Evolutionary conservation across 2,329 filamentous ascomycete species (phyloP).

Genomic region (Hirsutella rhossiliensis): DNA sequence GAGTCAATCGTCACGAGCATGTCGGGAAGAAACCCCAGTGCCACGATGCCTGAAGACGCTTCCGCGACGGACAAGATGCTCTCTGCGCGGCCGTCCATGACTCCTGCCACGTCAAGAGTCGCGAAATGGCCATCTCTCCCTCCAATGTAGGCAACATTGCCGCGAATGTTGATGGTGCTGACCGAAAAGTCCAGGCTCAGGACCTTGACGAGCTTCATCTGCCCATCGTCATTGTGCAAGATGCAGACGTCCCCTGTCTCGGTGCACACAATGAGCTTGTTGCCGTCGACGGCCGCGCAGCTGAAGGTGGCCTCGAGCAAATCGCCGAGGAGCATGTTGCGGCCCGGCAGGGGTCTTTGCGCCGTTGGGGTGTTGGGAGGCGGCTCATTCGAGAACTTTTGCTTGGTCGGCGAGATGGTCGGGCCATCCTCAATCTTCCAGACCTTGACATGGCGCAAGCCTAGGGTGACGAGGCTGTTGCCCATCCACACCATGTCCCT

Average conservation of each 20-base stretch:
- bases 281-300: slow-evolving; percentile 61
- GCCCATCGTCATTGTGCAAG: slow-evolving; percentile 62
- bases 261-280: slow-evolving; percentile 70
- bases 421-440: slow-evolving; percentile 70
- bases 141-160: slow-evolving; percentile 51
- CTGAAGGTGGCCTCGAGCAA: slow-evolving; percentile 79
- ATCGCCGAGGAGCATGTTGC: slow-evolving; percentile 75
- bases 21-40: slow-evolving; percentile 55
- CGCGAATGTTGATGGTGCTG: slow-evolving; percentile 51
- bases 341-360: slow-evolving; percentile 61
- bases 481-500: slow-evolving; percentile 88
- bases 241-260: slow-evolving; percentile 85
- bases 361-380: slow-evolving; percentile 16
- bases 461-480: slow-evolving; percentile 69
- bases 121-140: slow-evolving; percentile 51
- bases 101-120: slow-evolving; percentile 36
- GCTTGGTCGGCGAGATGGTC: slow-evolving; percentile 50
- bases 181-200: slow-evolving; percentile 56
- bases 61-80: slow-evolving; percentile 26
- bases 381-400: slow-evolving; percentile 37
- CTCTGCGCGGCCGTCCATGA: slow-evolving; percentile 28
- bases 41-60: slow-evolving; percentile 38
- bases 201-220: slow-evolving; percentile 57
- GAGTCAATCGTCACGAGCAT: slow-evolving; percentile 66
- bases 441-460: slow-evolving; percentile 83